Evolutionary conservation across 2,329 filamentous ascomycete species (phyloP).

Genomic region (Phialophora chinensis): DNA sequence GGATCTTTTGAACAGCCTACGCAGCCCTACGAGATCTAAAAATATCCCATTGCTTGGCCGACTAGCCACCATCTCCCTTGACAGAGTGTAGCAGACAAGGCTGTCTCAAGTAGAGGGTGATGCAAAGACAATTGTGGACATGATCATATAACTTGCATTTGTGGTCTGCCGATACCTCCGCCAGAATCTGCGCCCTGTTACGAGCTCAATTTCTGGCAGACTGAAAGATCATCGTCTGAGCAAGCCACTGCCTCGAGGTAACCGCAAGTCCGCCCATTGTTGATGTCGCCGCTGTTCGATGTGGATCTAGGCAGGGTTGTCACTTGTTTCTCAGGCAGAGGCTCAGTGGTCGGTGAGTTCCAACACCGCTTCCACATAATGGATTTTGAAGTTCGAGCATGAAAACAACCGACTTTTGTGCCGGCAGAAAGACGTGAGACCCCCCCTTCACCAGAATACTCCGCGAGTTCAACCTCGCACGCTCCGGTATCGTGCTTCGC

Average conservation of each 20-base stretch:
- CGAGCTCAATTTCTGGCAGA: background rate
- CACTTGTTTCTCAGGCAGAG: background rate
- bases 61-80: background rate
- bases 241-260: background rate
- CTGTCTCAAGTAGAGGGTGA: slow-evolving; percentile 5
- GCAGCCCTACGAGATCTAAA: slow-evolving; percentile 8
- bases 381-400: background rate
- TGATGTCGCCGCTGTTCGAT: background rate
- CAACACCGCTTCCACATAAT: background rate
- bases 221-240: background rate
- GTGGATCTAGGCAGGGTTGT: background rate
- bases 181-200: background rate
- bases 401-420: background rate
- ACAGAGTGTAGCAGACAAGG: slow-evolving; percentile 1
- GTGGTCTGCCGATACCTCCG: background rate
- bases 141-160: background rate
- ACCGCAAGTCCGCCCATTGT: background rate
- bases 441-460: background rate
- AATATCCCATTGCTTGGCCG: slow-evolving; percentile 4
- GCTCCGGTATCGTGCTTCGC: background rate
- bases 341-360: background rate
- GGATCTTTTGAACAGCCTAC: background rate
- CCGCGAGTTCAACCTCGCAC: background rate
- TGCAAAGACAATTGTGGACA: background rate
- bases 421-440: background rate